Evolutionary conservation across 225 moss, liverwort and hornwort species (phyloP), one percentile per base, ranked within the genome.

Genomic region (Thuidium tamariscinum): DNA sequence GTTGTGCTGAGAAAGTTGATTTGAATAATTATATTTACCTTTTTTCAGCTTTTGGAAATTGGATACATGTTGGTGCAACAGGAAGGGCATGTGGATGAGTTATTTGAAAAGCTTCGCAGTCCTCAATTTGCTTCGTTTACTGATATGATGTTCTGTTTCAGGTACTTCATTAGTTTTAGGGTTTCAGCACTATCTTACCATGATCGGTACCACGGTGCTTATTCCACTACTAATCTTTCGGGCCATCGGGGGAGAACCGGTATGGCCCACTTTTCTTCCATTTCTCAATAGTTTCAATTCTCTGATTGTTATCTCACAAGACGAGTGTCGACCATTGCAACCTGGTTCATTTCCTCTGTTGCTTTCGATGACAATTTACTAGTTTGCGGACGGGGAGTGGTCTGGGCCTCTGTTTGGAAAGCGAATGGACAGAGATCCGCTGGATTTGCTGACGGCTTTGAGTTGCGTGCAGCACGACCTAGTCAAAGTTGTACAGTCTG

Each of bases 401-500:
- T 29, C 42, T 41, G 29, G 12, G 27, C 42, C n/a, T n/a, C n/a
- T 12, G 13, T 36, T 16, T 26, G 14, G 23, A 74, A 67, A 22
- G 55, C 36, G 20, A 44, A 67, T 7, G 67, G 22, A 21, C 21
- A 37, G 22, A 11, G 22, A 37, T 12, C 36, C 3, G 21, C 67
- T 21, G 22, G 37, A 37, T 37, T 76, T 34, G 9, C 46, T 80
- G 63, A 80, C 15, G 63, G 23, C 27, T 76, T 83, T 80, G 49
- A 13, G 16, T 83, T 87, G 65, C 61, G 65, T 67, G 81, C 97
- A 97, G 97, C 79, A 89, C 2, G 95, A 97, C 37, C 86, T 87
- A 48, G 89, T 95, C 68, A 91, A 93, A 77, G 90, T 93, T 14
- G 86, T 97, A 5, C 97, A 97, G 82, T 94, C 95, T 5, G 90